Conservation (phyloP, 257 asterid species). For the Primulina huaijiensis region DNA sequence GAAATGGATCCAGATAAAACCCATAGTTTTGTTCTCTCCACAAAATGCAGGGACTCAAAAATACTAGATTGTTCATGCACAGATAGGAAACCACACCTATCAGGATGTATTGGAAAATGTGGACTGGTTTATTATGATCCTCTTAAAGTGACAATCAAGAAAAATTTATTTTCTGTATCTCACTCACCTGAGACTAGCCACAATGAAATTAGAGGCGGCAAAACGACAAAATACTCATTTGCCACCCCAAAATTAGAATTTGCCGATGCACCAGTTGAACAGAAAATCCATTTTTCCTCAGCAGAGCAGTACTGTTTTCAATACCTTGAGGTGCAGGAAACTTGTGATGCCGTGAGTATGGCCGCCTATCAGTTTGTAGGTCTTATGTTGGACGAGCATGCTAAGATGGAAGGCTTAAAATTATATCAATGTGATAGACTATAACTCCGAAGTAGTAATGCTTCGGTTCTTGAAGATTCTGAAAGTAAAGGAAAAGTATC, state of each 20-base stretch:
- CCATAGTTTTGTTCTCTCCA: constrained; percentile 18
- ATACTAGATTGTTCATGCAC: constrained; percentile 18
- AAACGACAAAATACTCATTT: constrained; percentile 18
- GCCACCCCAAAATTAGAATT: constrained; percentile 18
- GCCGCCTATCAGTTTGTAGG: constrained; percentile 57
- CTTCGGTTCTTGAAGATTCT: constrained; percentile 31
- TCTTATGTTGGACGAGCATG: constrained; percentile 48
- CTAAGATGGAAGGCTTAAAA: constrained; percentile 38
- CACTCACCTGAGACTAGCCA: constrained; percentile 23
- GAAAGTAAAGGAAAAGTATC: constrained; percentile 56
- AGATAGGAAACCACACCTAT: constrained; percentile 17
- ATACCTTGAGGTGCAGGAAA: constrained; percentile 77
- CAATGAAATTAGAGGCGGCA: constrained; percentile 26
- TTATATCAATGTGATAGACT: constrained; percentile 36
- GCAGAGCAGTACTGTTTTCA: constrained; percentile 31
- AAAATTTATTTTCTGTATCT: constrained; percentile 24
- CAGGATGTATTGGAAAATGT: constrained; percentile 20
- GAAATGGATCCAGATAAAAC: constrained; percentile 30
- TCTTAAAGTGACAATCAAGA: constrained; percentile 14
- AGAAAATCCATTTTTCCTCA: constrained; percentile 20
- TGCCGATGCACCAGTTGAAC: constrained; percentile 27
- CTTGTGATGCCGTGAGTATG: constrained; percentile 73
- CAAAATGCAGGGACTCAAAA: constrained; percentile 33
- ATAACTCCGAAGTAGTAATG: constrained; percentile 47
- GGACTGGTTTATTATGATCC: constrained; percentile 23